Conservation (phyloP, 2,329 filamentous ascomycete genomes). For the Fusarium coicis region DNA sequence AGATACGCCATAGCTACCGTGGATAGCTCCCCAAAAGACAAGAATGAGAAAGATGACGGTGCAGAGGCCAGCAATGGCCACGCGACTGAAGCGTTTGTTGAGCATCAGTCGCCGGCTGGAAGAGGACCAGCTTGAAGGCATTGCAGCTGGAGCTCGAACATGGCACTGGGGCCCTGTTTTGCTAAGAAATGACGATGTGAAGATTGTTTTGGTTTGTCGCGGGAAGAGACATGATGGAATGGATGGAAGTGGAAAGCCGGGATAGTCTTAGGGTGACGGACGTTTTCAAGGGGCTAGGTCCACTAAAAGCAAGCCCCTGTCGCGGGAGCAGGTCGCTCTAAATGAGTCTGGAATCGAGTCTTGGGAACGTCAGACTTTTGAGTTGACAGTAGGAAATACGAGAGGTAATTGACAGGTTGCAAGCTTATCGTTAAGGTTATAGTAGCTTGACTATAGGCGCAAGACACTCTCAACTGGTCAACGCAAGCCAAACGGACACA, state of each 20-base stretch:
- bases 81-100: slow-evolving; percentile 49
- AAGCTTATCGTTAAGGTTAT: slow-evolving; percentile 1
- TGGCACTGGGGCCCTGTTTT: slow-evolving; percentile 36
- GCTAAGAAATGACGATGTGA: background rate
- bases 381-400: background rate
- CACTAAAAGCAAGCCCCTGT: slow-evolving; percentile 27
- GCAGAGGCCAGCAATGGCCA: slow-evolving; percentile 39
- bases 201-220: slow-evolving; percentile 2
- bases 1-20: slow-evolving; percentile 40
- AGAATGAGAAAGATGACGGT: slow-evolving; percentile 40
- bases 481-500: background rate
- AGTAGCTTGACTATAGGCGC: background rate
- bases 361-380: background rate
- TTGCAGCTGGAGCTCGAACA: slow-evolving; percentile 37
- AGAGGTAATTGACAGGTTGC: background rate
- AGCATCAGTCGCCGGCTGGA: slow-evolving; percentile 44
- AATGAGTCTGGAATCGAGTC: background rate
- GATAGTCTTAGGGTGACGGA: slow-evolving; percentile 17
- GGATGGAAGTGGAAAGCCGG: background rate
- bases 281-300: slow-evolving; percentile 23
- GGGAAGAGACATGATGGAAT: slow-evolving; percentile 17
- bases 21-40: slow-evolving; percentile 41
- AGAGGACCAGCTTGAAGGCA: slow-evolving; percentile 42
- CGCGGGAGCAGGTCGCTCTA: background rate
- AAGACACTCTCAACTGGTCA: background rate